Conservation (phyloP, 345 rosid species). For the Euclidium syriacum region DNA sequence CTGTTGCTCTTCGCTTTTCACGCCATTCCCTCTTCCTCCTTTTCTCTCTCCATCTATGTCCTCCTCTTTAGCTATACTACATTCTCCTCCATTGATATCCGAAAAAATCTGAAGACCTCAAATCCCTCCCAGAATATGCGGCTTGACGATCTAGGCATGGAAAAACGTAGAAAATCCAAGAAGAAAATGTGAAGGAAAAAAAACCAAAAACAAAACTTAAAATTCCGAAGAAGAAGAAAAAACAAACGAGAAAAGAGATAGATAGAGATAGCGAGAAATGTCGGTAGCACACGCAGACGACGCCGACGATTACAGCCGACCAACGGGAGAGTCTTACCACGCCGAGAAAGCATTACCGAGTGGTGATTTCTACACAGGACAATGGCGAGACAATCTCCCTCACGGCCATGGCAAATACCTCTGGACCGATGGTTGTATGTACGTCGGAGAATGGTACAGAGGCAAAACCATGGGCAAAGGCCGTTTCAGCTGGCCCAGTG, state of each 20-base stretch:
- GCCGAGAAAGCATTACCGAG: conserved; percentile 52
- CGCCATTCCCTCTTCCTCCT: conserved; percentile 1
- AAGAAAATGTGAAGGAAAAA: conserved; percentile 22
- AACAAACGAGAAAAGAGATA: conserved; percentile 20
- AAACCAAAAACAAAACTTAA: conserved; percentile 37
- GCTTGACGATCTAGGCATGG: conserved; percentile 15
- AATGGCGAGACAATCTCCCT: conserved; percentile 61
- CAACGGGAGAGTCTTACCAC: conserved; percentile 36
- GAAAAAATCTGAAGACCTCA: not conserved
- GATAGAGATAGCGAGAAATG: conserved; percentile 35
- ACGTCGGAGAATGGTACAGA: conserved; percentile 75
- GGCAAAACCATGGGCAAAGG: conserved; percentile 83
- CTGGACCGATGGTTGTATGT: conserved; percentile 96
- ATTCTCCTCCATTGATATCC: conserved; percentile 10
- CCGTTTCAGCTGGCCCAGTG: conserved; percentile 86
- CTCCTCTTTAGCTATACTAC: not conserved
- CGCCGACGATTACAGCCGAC: conserved; percentile 55
- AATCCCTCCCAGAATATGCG: not conserved
- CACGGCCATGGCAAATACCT: conserved; percentile 81
- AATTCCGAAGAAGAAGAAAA: conserved; percentile 37
- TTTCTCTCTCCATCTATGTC: not conserved
- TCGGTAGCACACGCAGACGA: conserved; percentile 93
- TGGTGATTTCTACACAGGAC: conserved; percentile 90
- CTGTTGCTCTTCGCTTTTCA: conserved; percentile 2
- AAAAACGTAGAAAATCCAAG: not conserved